Conservation (phyloP, 2,329 filamentous ascomycete genomes). For the Huntiella omanensis region DNA sequence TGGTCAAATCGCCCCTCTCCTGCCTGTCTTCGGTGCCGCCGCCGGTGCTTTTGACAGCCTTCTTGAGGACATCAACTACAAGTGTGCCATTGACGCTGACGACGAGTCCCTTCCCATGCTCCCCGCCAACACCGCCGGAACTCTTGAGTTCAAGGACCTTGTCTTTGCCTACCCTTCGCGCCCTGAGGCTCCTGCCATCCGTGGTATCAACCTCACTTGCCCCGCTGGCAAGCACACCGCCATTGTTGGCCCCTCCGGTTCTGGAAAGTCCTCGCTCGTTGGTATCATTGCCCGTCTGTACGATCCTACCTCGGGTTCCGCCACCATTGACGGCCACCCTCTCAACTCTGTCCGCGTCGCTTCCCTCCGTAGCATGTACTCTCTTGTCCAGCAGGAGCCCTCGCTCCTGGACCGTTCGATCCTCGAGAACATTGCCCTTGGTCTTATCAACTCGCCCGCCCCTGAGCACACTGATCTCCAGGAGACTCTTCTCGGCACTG, state of each 20-base stretch:
- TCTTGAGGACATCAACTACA: constrained; percentile 35
- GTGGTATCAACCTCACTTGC: constrained; percentile 26
- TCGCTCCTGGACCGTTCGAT: constrained; percentile 27
- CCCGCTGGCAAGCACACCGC: constrained; percentile 33
- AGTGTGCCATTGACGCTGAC: constrained; percentile 25
- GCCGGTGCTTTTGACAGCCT: constrained; percentile 39
- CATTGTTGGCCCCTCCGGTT: constrained; percentile 38
- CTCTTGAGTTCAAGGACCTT: constrained; percentile 25
- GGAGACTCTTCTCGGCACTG: constrained; percentile 26
- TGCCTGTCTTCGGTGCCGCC: constrained; percentile 41
- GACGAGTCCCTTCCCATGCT: constrained; percentile 14
- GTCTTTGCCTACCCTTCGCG: constrained; percentile 27
- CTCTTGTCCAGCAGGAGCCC: constrained; percentile 27
- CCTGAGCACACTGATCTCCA: constrained; percentile 24
- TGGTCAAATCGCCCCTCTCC: constrained; percentile 41
- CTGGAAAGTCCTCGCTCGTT: constrained; percentile 38
- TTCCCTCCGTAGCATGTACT: constrained; percentile 23
- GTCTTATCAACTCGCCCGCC: constrained; percentile 25
- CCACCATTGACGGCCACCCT: constrained; percentile 29
- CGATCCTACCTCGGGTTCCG: constrained; percentile 29
- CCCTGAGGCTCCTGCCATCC: constrained; percentile 23
- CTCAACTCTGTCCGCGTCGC: constrained; percentile 29
- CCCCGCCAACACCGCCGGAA: constrained; percentile 18
- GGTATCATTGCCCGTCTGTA: constrained; percentile 38
- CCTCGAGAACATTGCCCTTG: constrained; percentile 32